Base-by-base conservation (phyloP, 2,329 filamentous ascomycete genomes). In the Calycina marina region DNA sequence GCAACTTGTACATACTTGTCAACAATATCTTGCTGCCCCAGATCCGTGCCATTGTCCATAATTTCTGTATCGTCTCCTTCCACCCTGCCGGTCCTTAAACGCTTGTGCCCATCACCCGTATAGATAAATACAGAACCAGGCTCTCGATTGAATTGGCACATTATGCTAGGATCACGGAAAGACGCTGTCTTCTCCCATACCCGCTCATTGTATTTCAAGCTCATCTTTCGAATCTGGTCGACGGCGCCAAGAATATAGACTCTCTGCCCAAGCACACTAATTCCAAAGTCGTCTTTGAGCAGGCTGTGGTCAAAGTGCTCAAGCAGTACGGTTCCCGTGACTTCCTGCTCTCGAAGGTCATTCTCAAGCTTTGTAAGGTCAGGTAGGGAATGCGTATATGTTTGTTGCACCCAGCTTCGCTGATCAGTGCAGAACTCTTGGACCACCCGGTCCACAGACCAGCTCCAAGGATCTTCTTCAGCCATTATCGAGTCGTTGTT, bases 391-490 rank as follows among this genome's bases (percentile, higher is more conserved):
- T 40, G 12, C 40, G 30, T 34, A 6, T 32, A 10, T 39, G 15
- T 49, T 48, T 40, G 25, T 54, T 29, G 55, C 54, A 33, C 51
- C 65, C 67, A 70, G 6, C 68, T 63, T 29, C 60, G 59, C 3
- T 60, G 49, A 2, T 59, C 47, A 14, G 65, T 61, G 49, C 76
- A 83, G 3, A 92, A 60, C 46, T 77, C 73, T 11, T 61, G 51
- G 6, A 79, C 66, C 8, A 92, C 70, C 20, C 72, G 64, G 22
- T 78, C 71, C 18, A 75, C 62, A 20, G 67, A 66, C 84, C 84
- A 93, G 33, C 65, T 48, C 53, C 75, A 78, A n/a, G 84, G 83
- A 55, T 93, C 82, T n/a, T 8, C 20, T 9, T n/a, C n/a, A n/a
- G n/a, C n/a, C n/a, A n/a, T n/a, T n/a, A n/a, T n/a, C n/a, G n/a